Evolutionary conservation across 495 filamentous ascomycete genomes (phyloP), one percentile per base, ranked within the genome.

Genomic region (Clohesyomyces aquaticus): DNA sequence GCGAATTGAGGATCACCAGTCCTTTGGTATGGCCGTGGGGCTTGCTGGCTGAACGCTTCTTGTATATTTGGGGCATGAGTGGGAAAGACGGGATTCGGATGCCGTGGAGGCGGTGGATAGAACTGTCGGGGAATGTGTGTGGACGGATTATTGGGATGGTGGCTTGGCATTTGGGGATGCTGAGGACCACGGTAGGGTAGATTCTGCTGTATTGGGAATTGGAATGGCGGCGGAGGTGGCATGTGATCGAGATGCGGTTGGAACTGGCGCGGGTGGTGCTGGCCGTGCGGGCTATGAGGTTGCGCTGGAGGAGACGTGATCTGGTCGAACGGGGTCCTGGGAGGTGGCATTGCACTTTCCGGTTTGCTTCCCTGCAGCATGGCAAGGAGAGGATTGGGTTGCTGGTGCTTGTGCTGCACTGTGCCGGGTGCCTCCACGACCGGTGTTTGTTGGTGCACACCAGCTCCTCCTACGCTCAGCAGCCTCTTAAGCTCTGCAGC

Each of bases 361-460:
- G 73, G 67, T 71, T 32, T 53, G 38, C 72, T 74, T 32, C 74
- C 71, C 42, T 79, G 79, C 25, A 91, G 71, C 46, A 91, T 77
- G 12, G 82, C 81, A 47, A 90, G 77, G 32, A 90, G 78, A 28
- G 81, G 79, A 65, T 82, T 80, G 1, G 80, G 80, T 81, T 58
- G 78, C 70, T 14, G 54, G 10, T 42, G 78, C 70, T 14, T 51
- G 10, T 42, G n/a, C 12, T 73, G 57, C 10, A 65, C 54, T n/a
- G 59, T 10, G 4, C 45, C 16, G 14, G 56, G 51, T 12, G 57
- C 51, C 19, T 61, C 53, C 16, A 51, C 55, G n/a, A 58, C 22
- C 16, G 57, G 45, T 19, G 50, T 19, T 23, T 64, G 46, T 6
- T n/a, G 23, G 11, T 49, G 47, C 6, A 55, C 38, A 1, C 29